These are phyloP conservation scores for Paraconiothyrium sp. DNA, from an alignment of 2,329 filamentous ascomycete genomes.

Conservation along the genomic window DNA sequence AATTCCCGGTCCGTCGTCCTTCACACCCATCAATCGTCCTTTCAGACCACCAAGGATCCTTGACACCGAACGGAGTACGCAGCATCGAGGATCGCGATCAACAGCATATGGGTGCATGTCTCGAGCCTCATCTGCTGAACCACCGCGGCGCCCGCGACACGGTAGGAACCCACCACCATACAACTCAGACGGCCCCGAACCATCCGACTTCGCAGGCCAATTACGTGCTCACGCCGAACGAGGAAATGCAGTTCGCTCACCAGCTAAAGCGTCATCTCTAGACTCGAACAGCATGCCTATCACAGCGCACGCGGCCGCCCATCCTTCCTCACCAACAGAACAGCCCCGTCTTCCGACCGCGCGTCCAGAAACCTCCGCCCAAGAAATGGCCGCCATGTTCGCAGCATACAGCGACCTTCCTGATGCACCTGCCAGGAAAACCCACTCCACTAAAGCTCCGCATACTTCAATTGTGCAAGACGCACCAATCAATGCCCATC, in stretches of 20 bases:
- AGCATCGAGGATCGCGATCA: background rate
- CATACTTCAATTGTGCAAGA: constrained; percentile 4
- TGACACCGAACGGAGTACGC: background rate
- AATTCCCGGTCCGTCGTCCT: constrained; percentile 11
- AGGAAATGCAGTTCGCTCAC: background rate
- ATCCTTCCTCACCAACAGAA: background rate
- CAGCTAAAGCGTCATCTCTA: background rate
- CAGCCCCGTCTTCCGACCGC: background rate
- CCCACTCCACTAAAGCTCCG: background rate
- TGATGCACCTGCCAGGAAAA: background rate
- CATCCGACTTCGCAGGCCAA: constrained; percentile 14
- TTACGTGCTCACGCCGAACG: constrained; percentile 21
- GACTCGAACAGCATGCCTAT: background rate
- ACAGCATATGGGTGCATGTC: background rate
- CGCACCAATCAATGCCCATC: background rate
- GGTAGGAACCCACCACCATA: background rate
- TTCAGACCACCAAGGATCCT: background rate
- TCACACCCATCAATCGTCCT: constrained; percentile 22
- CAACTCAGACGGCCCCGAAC: background rate
- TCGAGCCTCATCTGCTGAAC: constrained; percentile 13
- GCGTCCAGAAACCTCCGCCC: constrained; percentile 3
- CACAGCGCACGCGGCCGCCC: background rate
- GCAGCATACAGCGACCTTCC: constrained; percentile 16
- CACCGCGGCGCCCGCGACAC: constrained; percentile 2
- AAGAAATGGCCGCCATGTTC: constrained; percentile 8